phyloP scores from a whole-genome alignment of 2,329 filamentous ascomycete genomes.

The Tolypocladium capitatum region DNA sequence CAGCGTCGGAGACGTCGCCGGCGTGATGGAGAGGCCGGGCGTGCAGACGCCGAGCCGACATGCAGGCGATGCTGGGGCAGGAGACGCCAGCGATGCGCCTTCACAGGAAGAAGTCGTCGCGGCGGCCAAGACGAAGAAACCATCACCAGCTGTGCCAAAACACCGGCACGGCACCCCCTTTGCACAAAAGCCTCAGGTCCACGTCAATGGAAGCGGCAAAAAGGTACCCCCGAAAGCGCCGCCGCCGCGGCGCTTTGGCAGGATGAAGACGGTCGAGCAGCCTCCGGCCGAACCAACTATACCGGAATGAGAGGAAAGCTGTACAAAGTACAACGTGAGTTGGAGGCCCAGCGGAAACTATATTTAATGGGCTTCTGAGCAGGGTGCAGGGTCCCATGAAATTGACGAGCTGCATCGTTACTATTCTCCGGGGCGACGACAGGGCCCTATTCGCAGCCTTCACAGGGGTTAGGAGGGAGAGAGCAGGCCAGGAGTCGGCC shows the following conservation, averaged over 20 bases:
- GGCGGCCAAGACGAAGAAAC: constrained; percentile 27
- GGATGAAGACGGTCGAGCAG: constrained; percentile 22
- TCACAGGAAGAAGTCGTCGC: constrained; percentile 10
- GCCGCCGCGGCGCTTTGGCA: constrained; percentile 31
- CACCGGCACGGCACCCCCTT: constrained; percentile 40
- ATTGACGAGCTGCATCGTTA: neutral
- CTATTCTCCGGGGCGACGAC: neutral
- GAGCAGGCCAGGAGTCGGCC: no score
- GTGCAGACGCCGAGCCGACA: constrained; percentile 66
- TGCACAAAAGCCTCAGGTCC: constrained; percentile 17
- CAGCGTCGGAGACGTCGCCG: constrained; percentile 66
- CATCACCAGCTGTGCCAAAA: constrained; percentile 40
- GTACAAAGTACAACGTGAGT: neutral
- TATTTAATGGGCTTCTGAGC: neutral
- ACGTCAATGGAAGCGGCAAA: constrained; percentile 19
- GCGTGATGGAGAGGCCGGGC: constrained; percentile 69
- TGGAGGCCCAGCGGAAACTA: neutral
- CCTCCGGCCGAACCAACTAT: constrained; percentile 15
- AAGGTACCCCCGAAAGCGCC: constrained; percentile 32
- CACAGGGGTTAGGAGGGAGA: neutral
- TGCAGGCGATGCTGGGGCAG: constrained; percentile 13
- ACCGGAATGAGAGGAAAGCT: constrained; percentile 3
- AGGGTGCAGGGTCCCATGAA: neutral
- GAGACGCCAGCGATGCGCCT: constrained; percentile 4
- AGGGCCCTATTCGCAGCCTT: neutral